Base-by-base conservation (phyloP, 2,329 filamentous ascomycete genomes). In the Alternaria brassicae region DNA sequence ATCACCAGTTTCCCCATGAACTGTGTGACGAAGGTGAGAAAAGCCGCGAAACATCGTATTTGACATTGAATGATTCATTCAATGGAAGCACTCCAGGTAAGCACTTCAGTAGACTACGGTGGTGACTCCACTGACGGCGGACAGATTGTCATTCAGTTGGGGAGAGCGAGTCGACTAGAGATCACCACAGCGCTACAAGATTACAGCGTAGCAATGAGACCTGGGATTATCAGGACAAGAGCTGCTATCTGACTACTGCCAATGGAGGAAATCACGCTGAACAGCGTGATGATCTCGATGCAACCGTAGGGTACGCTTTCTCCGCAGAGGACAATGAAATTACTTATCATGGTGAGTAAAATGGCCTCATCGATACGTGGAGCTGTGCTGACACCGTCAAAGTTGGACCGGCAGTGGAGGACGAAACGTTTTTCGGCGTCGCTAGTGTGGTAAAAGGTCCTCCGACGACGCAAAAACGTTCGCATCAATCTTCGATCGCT, bases 301-400 rank as follows among this genome's bases (percentile, higher is more conserved):
- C 23, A 54, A 27, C 52, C 25, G 19, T 48, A 54, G 13, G 23
- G 58, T 27, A 52, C 45, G 47, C 56, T 52, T 57, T 66, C 63
- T 58, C 59, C 28, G 40, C 19, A 51, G 34, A 58, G 28, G 32
- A 49, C 34, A 50, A 53, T 25, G 19, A 61, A 40, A 12, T 30
- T 52, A 34, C 57, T 53, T 49, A 36, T 50, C 10, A 57, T 63
- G 32, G 61, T 66, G 15, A 63, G 63, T 66, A 13, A 23, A 23
- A 62, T 41, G 27, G 32, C 53, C 53, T 13, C 6, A 62, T 53
- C 17, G 51, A 32, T 58, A 25, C 32, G 53, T 48, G 49, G 49
- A 54, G 17, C 52, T 10, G 30, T 21, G 28, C 42, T 63, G n/a
- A 62, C 32, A 53, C 7, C 19, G 34, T 53, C 23, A 57, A 56